Percentiles rank a stretch among this genome's conserved stretches.
These are phyloP conservation scores for Fusarium austroafricanum DNA, from an alignment of 2,329 filamentous ascomycete genomes.

Conservation along the genomic window DNA sequence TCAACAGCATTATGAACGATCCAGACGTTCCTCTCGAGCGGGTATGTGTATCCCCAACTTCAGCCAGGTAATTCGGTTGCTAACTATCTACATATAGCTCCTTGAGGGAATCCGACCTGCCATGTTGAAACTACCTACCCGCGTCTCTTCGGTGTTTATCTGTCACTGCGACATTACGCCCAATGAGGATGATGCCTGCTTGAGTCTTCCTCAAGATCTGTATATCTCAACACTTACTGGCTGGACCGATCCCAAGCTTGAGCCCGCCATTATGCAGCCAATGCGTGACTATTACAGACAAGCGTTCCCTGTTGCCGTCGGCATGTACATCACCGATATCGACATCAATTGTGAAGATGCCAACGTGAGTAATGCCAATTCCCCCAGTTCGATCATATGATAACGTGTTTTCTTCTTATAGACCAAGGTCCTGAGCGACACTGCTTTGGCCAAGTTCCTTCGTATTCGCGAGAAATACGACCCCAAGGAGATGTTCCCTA, in stretches of 20 bases:
- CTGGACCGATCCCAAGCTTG: slow-evolving; percentile 16
- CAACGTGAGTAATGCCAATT: not conserved
- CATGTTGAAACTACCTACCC: slow-evolving; percentile 4
- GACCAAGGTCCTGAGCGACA: not conserved
- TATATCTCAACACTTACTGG: slow-evolving; percentile 19
- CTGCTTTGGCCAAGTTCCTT: not conserved
- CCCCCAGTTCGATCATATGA: no score
- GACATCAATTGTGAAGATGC: slow-evolving; percentile 4
- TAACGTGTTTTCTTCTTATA: not conserved
- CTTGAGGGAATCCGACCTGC: slow-evolving; percentile 10
- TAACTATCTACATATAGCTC: not conserved
- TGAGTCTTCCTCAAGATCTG: slow-evolving; percentile 16
- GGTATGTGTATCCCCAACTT: not conserved
- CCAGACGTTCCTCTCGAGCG: not conserved
- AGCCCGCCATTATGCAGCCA: not conserved
- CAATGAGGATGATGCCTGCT: slow-evolving; percentile 1
- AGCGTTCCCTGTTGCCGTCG: slow-evolving; percentile 1
- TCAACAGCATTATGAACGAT: slow-evolving; percentile 8
- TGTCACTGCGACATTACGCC: slow-evolving; percentile 5
- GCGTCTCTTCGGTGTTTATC: slow-evolving; percentile 9
- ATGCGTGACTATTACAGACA: slow-evolving; percentile 9
- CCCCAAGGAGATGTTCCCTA: not conserved
- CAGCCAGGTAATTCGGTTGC: not conserved
- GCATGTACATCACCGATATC: slow-evolving; percentile 15
- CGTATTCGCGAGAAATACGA: slow-evolving; percentile 8